Conservation (phyloP, 257 asterid species). For the Capsicum rhomboideum region DNA sequence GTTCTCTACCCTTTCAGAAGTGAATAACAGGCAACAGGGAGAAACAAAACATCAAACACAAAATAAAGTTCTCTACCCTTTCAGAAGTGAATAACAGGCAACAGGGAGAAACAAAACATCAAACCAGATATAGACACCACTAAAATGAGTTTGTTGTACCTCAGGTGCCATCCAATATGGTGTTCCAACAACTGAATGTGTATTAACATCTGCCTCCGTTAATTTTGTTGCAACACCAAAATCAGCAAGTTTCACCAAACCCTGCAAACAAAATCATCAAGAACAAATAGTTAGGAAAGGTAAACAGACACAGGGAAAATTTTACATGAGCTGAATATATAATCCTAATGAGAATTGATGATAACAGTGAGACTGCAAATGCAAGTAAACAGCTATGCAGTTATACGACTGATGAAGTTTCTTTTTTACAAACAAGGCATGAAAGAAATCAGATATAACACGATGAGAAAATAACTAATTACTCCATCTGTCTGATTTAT, state of each 20-base stretch:
- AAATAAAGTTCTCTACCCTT: not conserved
- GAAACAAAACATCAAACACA: not conserved
- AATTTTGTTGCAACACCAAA: slow-evolving; percentile 98
- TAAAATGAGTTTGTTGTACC: slow-evolving; percentile 27
- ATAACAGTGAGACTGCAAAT: not conserved
- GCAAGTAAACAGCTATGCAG: not conserved
- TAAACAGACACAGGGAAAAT: not conserved
- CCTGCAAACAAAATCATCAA: slow-evolving; percentile 55
- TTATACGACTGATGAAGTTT: not conserved
- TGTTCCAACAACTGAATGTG: slow-evolving; percentile 98
- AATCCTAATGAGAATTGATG: not conserved
- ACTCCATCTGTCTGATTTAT: not conserved
- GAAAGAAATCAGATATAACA: not conserved
- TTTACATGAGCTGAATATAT: not conserved
- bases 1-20: not conserved
- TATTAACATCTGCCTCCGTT: slow-evolving; percentile 86
- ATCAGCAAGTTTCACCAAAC: slow-evolving; percentile 99
- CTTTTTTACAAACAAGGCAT: not conserved
- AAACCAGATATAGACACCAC: not conserved
- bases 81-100: not conserved
- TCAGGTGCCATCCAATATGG: slow-evolving; percentile 99
- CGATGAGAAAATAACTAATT: not conserved
- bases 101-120: not conserved
- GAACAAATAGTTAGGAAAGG: not conserved
- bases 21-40: not conserved